Conservation (phyloP, 768 basidiomycete genomes). For the Crucibulum laeve region DNA sequence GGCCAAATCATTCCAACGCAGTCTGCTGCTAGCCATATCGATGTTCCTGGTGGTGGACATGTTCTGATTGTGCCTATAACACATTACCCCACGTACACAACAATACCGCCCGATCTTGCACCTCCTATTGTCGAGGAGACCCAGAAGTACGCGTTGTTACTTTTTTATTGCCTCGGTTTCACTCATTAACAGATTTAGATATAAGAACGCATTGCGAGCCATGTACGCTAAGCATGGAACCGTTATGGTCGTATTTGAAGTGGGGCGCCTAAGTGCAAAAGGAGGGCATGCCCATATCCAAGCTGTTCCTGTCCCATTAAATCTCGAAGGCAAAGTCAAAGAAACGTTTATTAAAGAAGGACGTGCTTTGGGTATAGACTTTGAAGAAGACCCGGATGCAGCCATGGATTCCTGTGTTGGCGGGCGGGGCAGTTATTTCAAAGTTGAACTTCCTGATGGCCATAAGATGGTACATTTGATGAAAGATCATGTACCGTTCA, state of each 20-base stretch:
- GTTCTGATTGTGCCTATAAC: conserved; percentile 91
- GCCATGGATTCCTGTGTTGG: conserved; percentile 51
- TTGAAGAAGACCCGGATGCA: conserved; percentile 65
- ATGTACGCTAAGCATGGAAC: conserved; percentile 70
- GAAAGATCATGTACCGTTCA: conserved; percentile 73
- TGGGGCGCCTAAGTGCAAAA: conserved; percentile 75
- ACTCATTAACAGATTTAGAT: conserved; percentile 36
- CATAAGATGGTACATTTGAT: conserved; percentile 83
- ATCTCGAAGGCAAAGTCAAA: conserved; percentile 60
- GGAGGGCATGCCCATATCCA: conserved; percentile 97
- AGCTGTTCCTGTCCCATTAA: conserved; percentile 70
- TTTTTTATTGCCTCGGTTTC: not conserved
- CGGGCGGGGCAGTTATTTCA: conserved; percentile 77
- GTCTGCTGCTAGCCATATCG: conserved; percentile 37
- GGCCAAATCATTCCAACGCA: conserved; percentile 90
- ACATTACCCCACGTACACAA: conserved; percentile 84
- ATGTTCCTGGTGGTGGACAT: conserved; percentile 94
- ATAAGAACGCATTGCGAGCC: conserved; percentile 69
- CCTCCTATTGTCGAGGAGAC: conserved; percentile 78
- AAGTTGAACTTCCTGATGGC: conserved; percentile 86
- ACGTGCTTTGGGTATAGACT: conserved; percentile 59
- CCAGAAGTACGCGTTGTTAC: conserved; percentile 42
- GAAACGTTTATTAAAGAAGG: conserved; percentile 72
- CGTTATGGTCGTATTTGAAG: conserved; percentile 80
- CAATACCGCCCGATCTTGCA: conserved; percentile 76